These are phyloP conservation scores for Leccinum boreale DNA, from an alignment of 768 basidiomycete species.

Conservation along the genomic window DNA sequence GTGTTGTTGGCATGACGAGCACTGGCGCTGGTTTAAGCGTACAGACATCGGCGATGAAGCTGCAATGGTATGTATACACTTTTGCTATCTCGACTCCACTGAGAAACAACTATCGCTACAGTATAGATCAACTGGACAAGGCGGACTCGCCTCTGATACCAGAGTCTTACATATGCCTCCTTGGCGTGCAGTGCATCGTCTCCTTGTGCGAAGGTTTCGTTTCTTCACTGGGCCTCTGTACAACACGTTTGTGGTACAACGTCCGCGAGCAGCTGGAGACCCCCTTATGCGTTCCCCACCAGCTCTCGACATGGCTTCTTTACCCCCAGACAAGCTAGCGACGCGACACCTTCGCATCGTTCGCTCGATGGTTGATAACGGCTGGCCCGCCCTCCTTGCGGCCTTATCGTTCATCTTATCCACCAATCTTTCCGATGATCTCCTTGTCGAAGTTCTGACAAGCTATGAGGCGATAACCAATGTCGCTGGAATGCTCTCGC, in stretches of 20 bases:
- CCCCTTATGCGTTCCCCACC: conserved; percentile 68
- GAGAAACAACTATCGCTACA: conserved; percentile 28
- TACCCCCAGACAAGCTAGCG: conserved; percentile 53
- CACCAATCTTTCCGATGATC: conserved; percentile 87
- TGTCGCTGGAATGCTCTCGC: conserved; percentile 84
- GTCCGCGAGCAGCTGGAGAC: conserved; percentile 59
- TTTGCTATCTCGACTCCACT: background rate
- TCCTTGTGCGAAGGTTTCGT: conserved; percentile 86
- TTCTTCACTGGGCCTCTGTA: conserved; percentile 71
- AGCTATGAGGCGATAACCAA: conserved; percentile 84
- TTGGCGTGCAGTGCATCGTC: conserved; percentile 84
- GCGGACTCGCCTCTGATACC: conserved; percentile 92
- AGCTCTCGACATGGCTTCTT: conserved; percentile 58
- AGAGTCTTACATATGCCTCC: conserved; percentile 89
- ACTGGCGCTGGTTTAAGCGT: conserved; percentile 66
- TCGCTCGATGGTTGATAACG: conserved; percentile 75
- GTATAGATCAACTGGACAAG: conserved; percentile 98
- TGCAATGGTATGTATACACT: conserved; percentile 69
- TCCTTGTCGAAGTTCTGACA: conserved; percentile 83
- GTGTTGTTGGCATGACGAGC: conserved; percentile 84
- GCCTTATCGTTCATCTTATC: conserved; percentile 86
- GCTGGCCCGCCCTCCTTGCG: conserved; percentile 92
- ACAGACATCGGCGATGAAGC: conserved; percentile 76
- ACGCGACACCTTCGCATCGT: conserved; percentile 61
- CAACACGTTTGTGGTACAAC: conserved; percentile 63